A percentile compares a stretch with the other conserved stretches of the same genome.
These are phyloP conservation scores for Eucommia ulmoides DNA, from an alignment of 257 asterid genomes.

Conservation along the genomic window DNA sequence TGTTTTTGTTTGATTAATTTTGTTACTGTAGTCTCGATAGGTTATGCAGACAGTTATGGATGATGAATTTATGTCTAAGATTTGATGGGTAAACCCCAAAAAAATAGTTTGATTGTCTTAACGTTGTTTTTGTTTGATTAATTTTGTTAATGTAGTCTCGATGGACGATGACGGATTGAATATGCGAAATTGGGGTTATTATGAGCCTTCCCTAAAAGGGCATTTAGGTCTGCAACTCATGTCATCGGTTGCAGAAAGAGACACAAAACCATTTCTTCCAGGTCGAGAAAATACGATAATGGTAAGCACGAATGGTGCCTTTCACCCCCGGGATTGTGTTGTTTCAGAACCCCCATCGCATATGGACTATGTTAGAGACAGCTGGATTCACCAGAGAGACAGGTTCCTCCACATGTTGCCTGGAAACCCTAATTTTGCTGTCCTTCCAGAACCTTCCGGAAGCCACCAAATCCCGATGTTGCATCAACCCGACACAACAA, in stretches of 20 bases:
- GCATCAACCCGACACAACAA: conserved; percentile 2
- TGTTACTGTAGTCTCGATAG: neutral
- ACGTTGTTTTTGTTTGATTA: neutral
- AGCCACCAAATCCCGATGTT: neutral
- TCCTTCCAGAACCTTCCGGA: conserved; percentile 1
- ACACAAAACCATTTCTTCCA: conserved; percentile 1
- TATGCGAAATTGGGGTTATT: conserved; percentile 8
- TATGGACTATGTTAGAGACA: conserved; percentile 7
- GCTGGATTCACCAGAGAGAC: conserved; percentile 7
- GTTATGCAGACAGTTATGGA: neutral
- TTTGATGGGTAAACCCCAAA: neutral
- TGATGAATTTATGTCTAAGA: neutral
- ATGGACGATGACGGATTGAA: conserved; percentile 4
- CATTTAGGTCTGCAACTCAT: conserved; percentile 5
- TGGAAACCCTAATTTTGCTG: neutral
- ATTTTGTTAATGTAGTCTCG: neutral
- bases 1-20: neutral
- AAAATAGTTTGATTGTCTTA: too few species aligned
- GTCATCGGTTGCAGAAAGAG: conserved; percentile 3
- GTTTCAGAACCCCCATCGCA: conserved; percentile 4
- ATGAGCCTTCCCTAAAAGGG: conserved; percentile 4
- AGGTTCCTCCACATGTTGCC: conserved; percentile 7
- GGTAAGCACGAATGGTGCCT: neutral
- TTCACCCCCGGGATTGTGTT: neutral
- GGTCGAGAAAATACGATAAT: neutral